A percentile compares a stretch with the other conserved stretches of the same genome.
Evolutionary conservation across 495 filamentous ascomycete species (phyloP).

Genomic region (Geopyxis carbonaria): DNA sequence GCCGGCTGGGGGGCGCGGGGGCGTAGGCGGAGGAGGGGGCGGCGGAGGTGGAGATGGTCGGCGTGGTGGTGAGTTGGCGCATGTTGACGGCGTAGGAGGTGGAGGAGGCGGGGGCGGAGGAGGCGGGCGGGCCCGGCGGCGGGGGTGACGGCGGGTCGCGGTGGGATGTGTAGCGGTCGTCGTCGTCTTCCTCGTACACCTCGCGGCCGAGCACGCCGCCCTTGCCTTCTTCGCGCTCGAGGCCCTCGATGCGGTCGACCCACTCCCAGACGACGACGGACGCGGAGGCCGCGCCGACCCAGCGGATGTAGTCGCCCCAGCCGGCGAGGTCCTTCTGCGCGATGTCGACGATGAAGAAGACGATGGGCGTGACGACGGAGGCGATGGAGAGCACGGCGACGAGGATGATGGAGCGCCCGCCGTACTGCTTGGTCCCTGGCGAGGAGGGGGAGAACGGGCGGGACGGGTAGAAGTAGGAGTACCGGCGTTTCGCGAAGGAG

Average conservation of each 20-base stretch:
- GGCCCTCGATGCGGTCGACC: slow-evolving; percentile 94
- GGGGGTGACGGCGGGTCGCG: background rate
- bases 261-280: slow-evolving; percentile 99
- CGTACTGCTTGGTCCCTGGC: slow-evolving; percentile 15
- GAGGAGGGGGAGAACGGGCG: slow-evolving; percentile 15
- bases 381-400: slow-evolving; percentile 65
- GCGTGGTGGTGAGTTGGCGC: too few species aligned
- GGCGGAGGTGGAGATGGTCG: too few species aligned
- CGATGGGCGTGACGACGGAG: slow-evolving; percentile 71
- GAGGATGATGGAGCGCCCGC: slow-evolving; percentile 80
- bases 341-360: slow-evolving; percentile 93
- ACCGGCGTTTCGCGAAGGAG: slow-evolving; percentile 74
- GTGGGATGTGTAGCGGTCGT: slow-evolving; percentile 1
- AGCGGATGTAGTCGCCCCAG: slow-evolving; percentile 94
- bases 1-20: too few species aligned
- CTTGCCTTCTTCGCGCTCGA: slow-evolving; percentile 90
- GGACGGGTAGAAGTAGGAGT: slow-evolving; percentile 80
- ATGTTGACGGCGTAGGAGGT: too few species aligned
- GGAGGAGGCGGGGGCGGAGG: too few species aligned
- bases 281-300: slow-evolving; percentile 90
- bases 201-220: slow-evolving; percentile 89
- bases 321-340: slow-evolving; percentile 70
- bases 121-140: background rate
- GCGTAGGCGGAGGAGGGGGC: too few species aligned
- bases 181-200: slow-evolving; percentile 87